Percentiles rank a stretch among this genome's conserved stretches.
Evolutionary conservation across 2,329 filamentous ascomycete genomes (phyloP).

Genomic region (Ophiostoma quercus): DNA sequence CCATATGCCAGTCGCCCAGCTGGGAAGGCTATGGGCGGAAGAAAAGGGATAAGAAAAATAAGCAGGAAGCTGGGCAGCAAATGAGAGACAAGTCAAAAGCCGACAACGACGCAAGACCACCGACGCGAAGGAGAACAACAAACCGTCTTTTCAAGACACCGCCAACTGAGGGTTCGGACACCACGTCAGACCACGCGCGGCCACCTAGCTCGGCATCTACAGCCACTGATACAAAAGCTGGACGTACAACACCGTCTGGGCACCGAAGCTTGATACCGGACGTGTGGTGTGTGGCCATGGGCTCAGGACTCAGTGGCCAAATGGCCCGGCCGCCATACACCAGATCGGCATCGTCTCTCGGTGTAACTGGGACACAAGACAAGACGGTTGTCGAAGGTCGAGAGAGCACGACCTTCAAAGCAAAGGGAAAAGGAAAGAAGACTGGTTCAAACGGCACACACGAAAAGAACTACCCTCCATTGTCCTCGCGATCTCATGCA

Average conservation of each 20-base stretch:
- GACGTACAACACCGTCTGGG: background rate
- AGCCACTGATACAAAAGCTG: background rate
- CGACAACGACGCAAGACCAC: background rate
- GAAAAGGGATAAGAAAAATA: slow-evolving; percentile 52
- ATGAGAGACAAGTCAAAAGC: slow-evolving; percentile 37
- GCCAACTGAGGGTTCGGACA: slow-evolving; percentile 28
- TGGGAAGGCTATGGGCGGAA: slow-evolving; percentile 55
- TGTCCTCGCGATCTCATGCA: slow-evolving; percentile 33
- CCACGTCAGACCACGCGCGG: slow-evolving; percentile 23
- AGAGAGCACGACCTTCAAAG: background rate
- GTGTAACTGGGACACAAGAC: background rate
- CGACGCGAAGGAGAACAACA: slow-evolving; percentile 30
- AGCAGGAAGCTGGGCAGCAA: slow-evolving; percentile 38
- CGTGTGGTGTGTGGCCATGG: slow-evolving; percentile 16
- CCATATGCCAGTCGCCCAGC: slow-evolving; percentile 57
- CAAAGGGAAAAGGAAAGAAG: background rate
- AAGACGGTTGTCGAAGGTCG: background rate
- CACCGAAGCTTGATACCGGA: slow-evolving; percentile 16
- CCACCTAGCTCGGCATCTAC: background rate
- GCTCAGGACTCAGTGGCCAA: slow-evolving; percentile 8
- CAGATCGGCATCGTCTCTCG: background rate
- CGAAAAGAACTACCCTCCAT: slow-evolving; percentile 30
- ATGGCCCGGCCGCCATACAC: background rate
- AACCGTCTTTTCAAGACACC: slow-evolving; percentile 39
- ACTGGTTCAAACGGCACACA: background rate